Conservation (phyloP, 2,329 filamentous ascomycete genomes). For the Apiospora phragmitis region DNA sequence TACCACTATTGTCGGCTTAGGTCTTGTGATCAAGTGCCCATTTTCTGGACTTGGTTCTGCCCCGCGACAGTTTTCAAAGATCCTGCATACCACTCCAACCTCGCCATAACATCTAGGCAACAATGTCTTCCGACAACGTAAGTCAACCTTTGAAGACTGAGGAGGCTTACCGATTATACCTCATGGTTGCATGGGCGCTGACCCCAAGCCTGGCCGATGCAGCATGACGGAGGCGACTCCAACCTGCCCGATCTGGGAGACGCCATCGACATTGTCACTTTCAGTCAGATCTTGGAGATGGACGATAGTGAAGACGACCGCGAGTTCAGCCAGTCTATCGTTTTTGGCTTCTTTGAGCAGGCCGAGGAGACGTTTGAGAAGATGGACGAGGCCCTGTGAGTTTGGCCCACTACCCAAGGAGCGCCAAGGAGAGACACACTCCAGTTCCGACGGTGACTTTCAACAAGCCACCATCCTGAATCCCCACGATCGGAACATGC, state of each 20-base stretch:
- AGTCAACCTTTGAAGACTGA: not conserved
- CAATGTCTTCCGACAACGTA: constrained; percentile 13
- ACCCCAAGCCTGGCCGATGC: constrained; percentile 25
- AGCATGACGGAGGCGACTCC: constrained; percentile 49
- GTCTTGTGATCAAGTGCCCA: not conserved
- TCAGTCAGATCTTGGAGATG: constrained; percentile 97
- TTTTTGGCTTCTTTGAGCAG: constrained; percentile 91
- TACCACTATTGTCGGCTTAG: not conserved
- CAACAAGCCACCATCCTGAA: not conserved
- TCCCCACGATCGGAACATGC: not conserved
- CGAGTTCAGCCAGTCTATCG: constrained; percentile 87
- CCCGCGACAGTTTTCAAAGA: not conserved
- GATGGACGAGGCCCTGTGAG: constrained; percentile 85
- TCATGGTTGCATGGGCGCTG: not conserved
- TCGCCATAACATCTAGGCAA: constrained; percentile 1
- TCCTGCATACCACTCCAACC: not conserved
- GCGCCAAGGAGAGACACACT: not conserved
- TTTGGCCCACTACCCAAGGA: constrained; percentile 19
- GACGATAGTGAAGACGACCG: constrained; percentile 84
- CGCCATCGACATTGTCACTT: constrained; percentile 76
- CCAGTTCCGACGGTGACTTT: constrained; percentile 3
- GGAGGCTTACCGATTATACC: not conserved
- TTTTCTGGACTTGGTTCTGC: not conserved
- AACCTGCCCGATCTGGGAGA: constrained; percentile 67
- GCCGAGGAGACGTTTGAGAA: constrained; percentile 81